Percentiles rank a stretch among this genome's conserved stretches.
phyloP scores from a whole-genome alignment of 2,329 filamentous ascomycete species.

The Aspergillus pseudotamarii region DNA sequence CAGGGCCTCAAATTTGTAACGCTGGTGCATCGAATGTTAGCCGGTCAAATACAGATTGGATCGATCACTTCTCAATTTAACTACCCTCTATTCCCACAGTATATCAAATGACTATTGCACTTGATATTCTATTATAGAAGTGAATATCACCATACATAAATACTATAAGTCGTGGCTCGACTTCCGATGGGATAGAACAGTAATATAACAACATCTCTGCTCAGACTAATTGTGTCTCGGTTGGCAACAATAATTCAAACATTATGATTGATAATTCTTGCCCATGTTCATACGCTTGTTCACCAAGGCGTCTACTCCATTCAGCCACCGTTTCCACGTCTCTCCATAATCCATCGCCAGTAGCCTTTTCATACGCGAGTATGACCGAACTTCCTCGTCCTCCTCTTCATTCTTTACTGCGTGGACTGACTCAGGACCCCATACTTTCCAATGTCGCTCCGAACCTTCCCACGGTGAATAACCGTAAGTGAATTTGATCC shows the following conservation, averaged over 20 bases:
- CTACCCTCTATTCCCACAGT: neutral
- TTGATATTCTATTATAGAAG: neutral
- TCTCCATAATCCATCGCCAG: conserved; percentile 19
- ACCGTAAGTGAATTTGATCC: conserved; percentile 28
- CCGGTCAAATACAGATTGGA: neutral
- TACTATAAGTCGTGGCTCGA: neutral
- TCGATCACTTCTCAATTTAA: neutral
- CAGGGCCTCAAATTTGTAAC: neutral
- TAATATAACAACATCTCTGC: too few relatives aligned
- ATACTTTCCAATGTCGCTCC: conserved; percentile 25
- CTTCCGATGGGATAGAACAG: too few relatives aligned
- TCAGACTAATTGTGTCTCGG: neutral
- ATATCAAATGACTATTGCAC: neutral
- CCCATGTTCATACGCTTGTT: conserved; percentile 24
- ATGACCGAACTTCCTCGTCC: conserved; percentile 23
- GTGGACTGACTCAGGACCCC: conserved; percentile 22
- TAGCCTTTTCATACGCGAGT: conserved; percentile 24
- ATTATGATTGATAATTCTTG: neutral
- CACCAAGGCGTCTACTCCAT: conserved; percentile 26
- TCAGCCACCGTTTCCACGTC: conserved; percentile 25
- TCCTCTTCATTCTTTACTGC: conserved; percentile 22
- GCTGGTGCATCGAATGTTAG: too few relatives aligned
- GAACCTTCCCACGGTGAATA: conserved; percentile 20
- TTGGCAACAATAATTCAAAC: neutral
- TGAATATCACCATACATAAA: neutral